phyloP scores from a whole-genome alignment of 2,329 filamentous ascomycete genomes.

The Penicillium sp. region DNA sequence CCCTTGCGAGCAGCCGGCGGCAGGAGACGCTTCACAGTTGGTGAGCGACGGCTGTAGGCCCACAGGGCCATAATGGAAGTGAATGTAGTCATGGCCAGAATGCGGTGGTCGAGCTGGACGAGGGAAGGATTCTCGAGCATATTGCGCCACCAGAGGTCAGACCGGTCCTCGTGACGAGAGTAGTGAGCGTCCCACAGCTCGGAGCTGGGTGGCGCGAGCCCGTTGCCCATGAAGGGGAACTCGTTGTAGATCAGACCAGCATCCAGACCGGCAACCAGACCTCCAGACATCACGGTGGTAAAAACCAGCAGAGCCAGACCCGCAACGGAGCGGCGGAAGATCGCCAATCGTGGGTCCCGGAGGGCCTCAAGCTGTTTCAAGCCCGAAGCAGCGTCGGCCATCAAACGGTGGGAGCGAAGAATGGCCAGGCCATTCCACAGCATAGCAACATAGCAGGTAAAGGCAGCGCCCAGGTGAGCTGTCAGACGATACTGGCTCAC shows the following conservation, averaged over 20 bases:
- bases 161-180: slow-evolving; percentile 73
- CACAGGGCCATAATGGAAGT: slow-evolving; percentile 77
- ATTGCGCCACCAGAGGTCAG: slow-evolving; percentile 95
- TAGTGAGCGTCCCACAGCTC: slow-evolving; percentile 90
- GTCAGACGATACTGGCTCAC: slow-evolving; percentile 94
- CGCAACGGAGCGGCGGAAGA: slow-evolving; percentile 74
- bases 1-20: slow-evolving; percentile 67
- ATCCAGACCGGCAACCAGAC: slow-evolving; percentile 90
- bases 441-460: slow-evolving; percentile 94
- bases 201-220: slow-evolving; percentile 75
- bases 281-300: slow-evolving; percentile 89
- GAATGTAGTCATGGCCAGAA: slow-evolving; percentile 88
- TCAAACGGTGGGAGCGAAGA: slow-evolving; percentile 74
- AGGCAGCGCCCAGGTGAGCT: slow-evolving; percentile 86
- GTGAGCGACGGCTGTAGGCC: slow-evolving; percentile 74
- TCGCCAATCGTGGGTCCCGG: slow-evolving; percentile 66
- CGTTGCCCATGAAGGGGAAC: slow-evolving; percentile 91
- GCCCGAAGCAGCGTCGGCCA: slow-evolving; percentile 68
- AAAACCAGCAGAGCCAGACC: slow-evolving; percentile 79
- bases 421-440: slow-evolving; percentile 84
- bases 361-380: slow-evolving; percentile 65
- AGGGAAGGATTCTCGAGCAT: slow-evolving; percentile 95
- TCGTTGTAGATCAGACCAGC: slow-evolving; percentile 98
- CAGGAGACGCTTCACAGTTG: slow-evolving; percentile 62
- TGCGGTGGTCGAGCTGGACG: slow-evolving; percentile 94